Base-by-base conservation (phyloP, 441 rosid species). In the Melastoma candidum region DNA sequence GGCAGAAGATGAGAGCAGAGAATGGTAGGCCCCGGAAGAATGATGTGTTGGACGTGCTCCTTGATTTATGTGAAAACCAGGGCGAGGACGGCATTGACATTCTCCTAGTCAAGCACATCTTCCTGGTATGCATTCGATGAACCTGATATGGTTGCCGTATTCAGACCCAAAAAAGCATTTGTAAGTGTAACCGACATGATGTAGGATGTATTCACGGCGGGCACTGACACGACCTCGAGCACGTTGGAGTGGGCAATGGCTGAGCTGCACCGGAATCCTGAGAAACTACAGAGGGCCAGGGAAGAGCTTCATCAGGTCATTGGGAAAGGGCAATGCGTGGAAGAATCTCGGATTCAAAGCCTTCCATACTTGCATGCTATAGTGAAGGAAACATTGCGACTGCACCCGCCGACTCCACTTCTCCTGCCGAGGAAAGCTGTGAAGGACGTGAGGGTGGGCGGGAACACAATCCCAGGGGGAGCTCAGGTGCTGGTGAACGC, bases 151-250 rank as follows among this genome's bases (percentile, higher is more conserved):
- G 41, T 36, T 36, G 8, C 8, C 8, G 7, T 2, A 36, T 6
- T 36, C 41, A 36, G 8, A 4, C 41, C 6, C 41, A 6, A 17
- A 17, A 17, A 17, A 17, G 22, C 22, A 17, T 17, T 17, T 17
- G 22, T 17, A 17, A 17, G 22, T 9, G 8, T 36, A 36, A 36
- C 41, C 1, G 41, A 36, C 8, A 36, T 36, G 41, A 6, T 9
- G 6, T 36, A 54, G 66, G 66, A 62, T 53, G 36, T 62, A 29
- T 54, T 62, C 17, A 48, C 58, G 13, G 55, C 66, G 2, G 66
- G 66, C 7, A 49, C 53, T 12, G 52, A 62, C 47, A 54, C 59
- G 4, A 48, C 66, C 44, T 54, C 12, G 11, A 48, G 53, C 0
- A 14, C 11, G 7, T 6, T 47, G 11, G 54, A 61, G 9, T 61